phyloP scores from a whole-genome alignment of 768 basidiomycete genomes.

The Atractiella rhizophila region DNA sequence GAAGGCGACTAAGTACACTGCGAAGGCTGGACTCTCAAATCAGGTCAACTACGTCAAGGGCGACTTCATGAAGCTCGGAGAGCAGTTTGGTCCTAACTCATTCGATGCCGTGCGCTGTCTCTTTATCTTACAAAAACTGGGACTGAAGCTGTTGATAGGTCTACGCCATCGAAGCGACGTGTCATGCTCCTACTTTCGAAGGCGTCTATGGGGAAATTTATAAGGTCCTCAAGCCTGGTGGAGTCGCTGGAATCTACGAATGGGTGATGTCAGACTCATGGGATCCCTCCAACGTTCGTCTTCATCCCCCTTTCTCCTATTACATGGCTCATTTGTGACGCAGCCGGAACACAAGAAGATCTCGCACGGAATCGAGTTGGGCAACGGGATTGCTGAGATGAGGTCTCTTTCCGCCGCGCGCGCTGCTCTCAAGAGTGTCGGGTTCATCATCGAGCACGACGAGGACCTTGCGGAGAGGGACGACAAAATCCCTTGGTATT shows the following conservation, averaged over 20 bases:
- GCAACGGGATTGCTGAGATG: conserved; percentile 97
- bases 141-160: conserved; percentile 27
- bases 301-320: too few relatives aligned
- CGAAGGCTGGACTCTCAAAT: conserved; percentile 42
- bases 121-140: not conserved
- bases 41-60: conserved; percentile 67
- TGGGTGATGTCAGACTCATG: conserved; percentile 96
- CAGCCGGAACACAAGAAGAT: conserved; percentile 72
- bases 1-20: conserved; percentile 61
- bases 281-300: conserved; percentile 55
- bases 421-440: conserved; percentile 53
- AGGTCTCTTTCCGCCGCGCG: conserved; percentile 44
- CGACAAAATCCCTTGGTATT: conserved; percentile 70
- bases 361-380: conserved; percentile 42
- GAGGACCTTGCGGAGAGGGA: conserved; percentile 77
- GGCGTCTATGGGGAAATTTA: conserved; percentile 82
- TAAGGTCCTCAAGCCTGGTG: conserved; percentile 87
- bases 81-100: conserved; percentile 70
- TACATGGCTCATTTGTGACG: too few relatives aligned
- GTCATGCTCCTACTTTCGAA: conserved; percentile 84
- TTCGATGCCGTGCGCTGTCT: conserved; percentile 65
- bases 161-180: conserved; percentile 93
- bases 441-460: conserved; percentile 65
- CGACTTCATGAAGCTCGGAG: conserved; percentile 83
- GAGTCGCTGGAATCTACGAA: conserved; percentile 86